phyloP scores from a whole-genome alignment of 2,329 filamentous ascomycete species.

The Colletotrichum viniferum region DNA sequence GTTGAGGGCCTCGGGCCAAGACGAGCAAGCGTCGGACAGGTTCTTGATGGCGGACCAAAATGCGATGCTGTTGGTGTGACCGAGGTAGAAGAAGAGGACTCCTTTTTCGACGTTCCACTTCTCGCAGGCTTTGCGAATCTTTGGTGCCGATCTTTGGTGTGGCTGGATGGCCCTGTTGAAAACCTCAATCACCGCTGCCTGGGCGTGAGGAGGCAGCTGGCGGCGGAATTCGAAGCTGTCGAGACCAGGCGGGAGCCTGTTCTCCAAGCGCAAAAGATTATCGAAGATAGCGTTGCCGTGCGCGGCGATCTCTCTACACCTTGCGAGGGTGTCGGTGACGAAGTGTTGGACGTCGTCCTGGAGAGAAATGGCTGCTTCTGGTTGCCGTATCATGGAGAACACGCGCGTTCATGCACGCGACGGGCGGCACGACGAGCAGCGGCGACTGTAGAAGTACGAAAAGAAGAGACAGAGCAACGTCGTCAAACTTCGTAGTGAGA shows the following conservation, averaged over 20 bases:
- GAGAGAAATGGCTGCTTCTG: not conserved
- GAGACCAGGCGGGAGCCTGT: not conserved
- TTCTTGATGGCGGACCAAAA: not conserved
- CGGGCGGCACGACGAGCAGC: too few species aligned
- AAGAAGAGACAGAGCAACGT: too few species aligned
- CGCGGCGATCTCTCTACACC: not conserved
- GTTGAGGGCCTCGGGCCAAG: not conserved
- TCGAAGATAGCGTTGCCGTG: not conserved
- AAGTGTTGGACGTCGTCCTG: not conserved
- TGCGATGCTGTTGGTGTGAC: not conserved
- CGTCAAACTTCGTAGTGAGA: too few species aligned
- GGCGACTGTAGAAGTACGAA: too few species aligned
- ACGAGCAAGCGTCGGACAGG: not conserved
- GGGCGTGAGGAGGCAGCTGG: not conserved
- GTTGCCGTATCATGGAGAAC: too few species aligned
- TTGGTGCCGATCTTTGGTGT: not conserved
- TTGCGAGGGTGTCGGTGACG: not conserved
- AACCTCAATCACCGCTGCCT: not conserved
- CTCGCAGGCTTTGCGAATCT: not conserved
- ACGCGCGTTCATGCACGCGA: too few species aligned
- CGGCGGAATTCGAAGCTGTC: not conserved
- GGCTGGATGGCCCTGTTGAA: not conserved
- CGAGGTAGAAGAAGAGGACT: not conserved
- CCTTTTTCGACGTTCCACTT: not conserved
- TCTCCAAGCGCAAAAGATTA: not conserved